These are phyloP conservation scores for Globisporangium canariense DNA, from an alignment of 352 stramenopile species.

Conservation along the genomic window DNA sequence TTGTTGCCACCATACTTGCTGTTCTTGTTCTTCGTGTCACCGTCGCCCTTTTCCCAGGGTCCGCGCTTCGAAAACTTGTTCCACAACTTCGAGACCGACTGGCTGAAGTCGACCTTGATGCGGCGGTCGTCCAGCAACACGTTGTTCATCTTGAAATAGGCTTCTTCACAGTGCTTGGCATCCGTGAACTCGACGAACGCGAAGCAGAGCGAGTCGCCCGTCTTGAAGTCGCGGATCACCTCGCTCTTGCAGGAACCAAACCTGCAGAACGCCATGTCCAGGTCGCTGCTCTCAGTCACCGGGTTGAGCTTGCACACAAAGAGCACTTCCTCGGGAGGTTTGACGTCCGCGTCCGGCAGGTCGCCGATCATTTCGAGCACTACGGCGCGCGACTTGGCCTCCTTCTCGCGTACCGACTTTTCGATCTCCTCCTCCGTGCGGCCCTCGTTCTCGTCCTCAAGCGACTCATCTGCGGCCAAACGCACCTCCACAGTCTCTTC, in stretches of 20 bases:
- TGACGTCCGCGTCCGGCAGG: conserved; percentile 95
- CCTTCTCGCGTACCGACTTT: conserved; percentile 84
- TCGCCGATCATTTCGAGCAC: conserved; percentile 99
- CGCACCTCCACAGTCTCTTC: conserved; percentile 90
- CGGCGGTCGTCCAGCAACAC: conserved; percentile 97
- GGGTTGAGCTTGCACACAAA: conserved; percentile 98
- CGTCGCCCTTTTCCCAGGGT: conserved; percentile 59
- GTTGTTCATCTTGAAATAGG: conserved; percentile 99
- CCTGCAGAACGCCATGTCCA: conserved; percentile 94
- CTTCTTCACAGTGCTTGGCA: conserved; percentile 92
- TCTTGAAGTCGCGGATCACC: conserved; percentile 97
- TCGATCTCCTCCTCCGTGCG: conserved; percentile 88
- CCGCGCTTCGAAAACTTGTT: conserved; percentile 77
- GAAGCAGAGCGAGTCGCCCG: conserved; percentile 97
- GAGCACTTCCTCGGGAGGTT: conserved; percentile 97
- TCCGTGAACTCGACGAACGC: conserved; percentile 98
- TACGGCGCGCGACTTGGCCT: conserved; percentile 94
- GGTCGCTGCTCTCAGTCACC: conserved; percentile 90
- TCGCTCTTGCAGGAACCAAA: conserved; percentile 89
- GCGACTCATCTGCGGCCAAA: conserved; percentile 87
- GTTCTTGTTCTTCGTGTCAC: conserved; percentile 40
- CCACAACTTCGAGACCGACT: conserved; percentile 98
- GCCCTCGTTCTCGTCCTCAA: conserved; percentile 70
- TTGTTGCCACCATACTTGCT: conserved; percentile 23
- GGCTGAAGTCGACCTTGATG: conserved; percentile 96